Conservation (phyloP, 1,284 basidiomycete species). For the Neonothopanus nambi region DNA sequence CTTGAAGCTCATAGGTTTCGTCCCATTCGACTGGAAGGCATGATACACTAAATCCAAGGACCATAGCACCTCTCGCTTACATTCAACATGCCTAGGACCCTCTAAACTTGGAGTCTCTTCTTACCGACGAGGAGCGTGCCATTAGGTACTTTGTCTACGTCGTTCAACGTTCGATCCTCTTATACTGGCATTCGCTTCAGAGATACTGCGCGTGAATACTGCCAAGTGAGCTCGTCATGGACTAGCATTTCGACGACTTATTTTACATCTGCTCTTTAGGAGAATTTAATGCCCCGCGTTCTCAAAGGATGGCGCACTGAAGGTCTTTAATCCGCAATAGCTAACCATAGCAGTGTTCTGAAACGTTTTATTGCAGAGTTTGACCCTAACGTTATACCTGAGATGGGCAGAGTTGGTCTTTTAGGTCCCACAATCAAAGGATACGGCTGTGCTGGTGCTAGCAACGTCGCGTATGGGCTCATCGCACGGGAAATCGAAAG, state of each 20-base stretch:
- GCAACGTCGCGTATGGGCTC: conserved; percentile 90
- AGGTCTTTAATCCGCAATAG: conserved; percentile 42
- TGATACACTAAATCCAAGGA: conserved; percentile 14
- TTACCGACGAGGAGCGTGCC: conserved; percentile 90
- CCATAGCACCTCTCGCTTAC: neutral
- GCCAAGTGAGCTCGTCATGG: conserved; percentile 55
- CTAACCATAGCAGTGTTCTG: neutral
- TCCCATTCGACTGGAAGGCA: conserved; percentile 73
- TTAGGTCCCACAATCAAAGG: conserved; percentile 91
- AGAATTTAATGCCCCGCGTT: conserved; percentile 82
- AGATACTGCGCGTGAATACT: conserved; percentile 84
- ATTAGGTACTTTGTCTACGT: conserved; percentile 62
- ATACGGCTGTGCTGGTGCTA: conserved; percentile 94
- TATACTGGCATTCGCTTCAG: conserved; percentile 37
- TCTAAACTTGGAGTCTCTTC: conserved; percentile 69
- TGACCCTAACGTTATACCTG: conserved; percentile 75
- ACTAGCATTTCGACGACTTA: neutral
- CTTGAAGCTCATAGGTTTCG: conserved; percentile 38
- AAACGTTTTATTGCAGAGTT: conserved; percentile 56
- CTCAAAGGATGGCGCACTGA: conserved; percentile 88
- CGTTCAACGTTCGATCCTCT: conserved; percentile 6
- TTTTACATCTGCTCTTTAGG: conserved; percentile 43
- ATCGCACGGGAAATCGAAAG: conserved; percentile 93
- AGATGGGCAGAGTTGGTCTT: conserved; percentile 93
- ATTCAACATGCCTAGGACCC: conserved; percentile 76